Base-by-base conservation (phyloP, 2,329 filamentous ascomycete genomes). In the Pseudogymnoascus sp. region DNA sequence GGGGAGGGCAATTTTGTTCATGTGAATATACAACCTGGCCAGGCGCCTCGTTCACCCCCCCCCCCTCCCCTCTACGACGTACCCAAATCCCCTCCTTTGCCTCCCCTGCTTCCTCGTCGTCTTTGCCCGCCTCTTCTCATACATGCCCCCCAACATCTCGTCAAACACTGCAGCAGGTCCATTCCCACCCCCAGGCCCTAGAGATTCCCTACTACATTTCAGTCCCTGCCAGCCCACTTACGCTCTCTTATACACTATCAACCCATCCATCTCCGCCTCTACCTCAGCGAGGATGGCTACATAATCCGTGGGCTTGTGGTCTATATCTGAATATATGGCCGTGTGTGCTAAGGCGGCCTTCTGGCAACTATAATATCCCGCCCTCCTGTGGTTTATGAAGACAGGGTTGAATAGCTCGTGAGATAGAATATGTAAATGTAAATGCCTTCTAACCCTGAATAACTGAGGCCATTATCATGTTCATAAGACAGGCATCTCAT, bases 111-210 rank as follows among this genome's bases (percentile, higher is more conserved):
- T 29, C 43, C 14, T 29, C 23, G 4, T 49, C 43, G 3, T 29
- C 14, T 6, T 49, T 14, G 14, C 14, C 23, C 31, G 5, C 65
- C 75, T 80, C 78, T 38, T 71, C 70, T 67, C 14, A 76, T 75
- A 2, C 75, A 78, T 62, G 8, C 14, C n/a, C 66, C 78, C 63
- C 78, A 81, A 58, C 75, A 74, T 59, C 74, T 80, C 19, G 68
- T 80, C 16, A 72, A 71, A 64, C 80, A 80, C 69, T 77, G 74
- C 1, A 72, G 78, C 64, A 79, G 78, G 11, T 11, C 41, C 19
- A 23, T 14, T 8, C 31, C 8, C 10, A 2, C 8, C 31, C 31
- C 31, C 31, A n/a, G 35, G 19, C 6, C 16, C 7, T 10, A 8
- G 14, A 10, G 38, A 8, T 21, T 41, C 19, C 10, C 6, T 41